Conservation (phyloP, 352 stramenopile species). For the Paralagenidium karlingii region DNA sequence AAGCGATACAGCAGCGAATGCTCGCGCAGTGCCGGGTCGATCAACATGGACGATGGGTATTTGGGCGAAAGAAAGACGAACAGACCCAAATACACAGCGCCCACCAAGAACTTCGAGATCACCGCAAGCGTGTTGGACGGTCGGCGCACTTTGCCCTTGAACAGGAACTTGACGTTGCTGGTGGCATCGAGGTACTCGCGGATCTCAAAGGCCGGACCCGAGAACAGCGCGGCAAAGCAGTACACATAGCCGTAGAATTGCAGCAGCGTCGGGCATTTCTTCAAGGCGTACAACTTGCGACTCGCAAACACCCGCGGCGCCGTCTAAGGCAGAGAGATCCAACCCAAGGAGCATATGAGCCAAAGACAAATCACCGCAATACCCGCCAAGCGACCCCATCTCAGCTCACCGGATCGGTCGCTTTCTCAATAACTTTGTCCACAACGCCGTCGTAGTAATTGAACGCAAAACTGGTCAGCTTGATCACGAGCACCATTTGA, state of each 20-base stretch:
- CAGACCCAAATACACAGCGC: conserved; percentile 45
- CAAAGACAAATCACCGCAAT: too few relatives aligned
- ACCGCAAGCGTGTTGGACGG: conserved; percentile 53
- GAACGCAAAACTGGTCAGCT: conserved; percentile 96
- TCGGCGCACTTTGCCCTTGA: conserved; percentile 25
- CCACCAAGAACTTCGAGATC: conserved; percentile 69
- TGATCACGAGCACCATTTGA: conserved; percentile 94
- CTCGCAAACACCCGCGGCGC: conserved; percentile 1
- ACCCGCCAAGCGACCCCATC: too few relatives aligned
- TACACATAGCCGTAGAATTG: conserved; percentile 96
- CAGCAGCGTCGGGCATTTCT: conserved; percentile 79
- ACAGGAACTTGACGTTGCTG: conserved; percentile 38
- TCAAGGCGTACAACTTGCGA: conserved; percentile 55
- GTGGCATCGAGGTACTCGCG: conserved; percentile 85
- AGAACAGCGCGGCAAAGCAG: conserved; percentile 93
- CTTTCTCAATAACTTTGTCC: conserved; percentile 6
- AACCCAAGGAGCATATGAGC: too few relatives aligned
- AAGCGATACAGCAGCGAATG: too few relatives aligned
- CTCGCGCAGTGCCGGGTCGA: too few relatives aligned
- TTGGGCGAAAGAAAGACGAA: conserved; percentile 29
- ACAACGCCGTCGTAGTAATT: conserved; percentile 92
- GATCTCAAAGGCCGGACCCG: conserved; percentile 92
- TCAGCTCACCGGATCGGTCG: too few relatives aligned
- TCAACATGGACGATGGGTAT: conserved; percentile 39
- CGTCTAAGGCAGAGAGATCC: background rate